Percentiles rank a stretch among this genome's conserved stretches.
Evolutionary conservation across 2,329 filamentous ascomycete genomes (phyloP).

Genomic region (Fusarium virguliforme): DNA sequence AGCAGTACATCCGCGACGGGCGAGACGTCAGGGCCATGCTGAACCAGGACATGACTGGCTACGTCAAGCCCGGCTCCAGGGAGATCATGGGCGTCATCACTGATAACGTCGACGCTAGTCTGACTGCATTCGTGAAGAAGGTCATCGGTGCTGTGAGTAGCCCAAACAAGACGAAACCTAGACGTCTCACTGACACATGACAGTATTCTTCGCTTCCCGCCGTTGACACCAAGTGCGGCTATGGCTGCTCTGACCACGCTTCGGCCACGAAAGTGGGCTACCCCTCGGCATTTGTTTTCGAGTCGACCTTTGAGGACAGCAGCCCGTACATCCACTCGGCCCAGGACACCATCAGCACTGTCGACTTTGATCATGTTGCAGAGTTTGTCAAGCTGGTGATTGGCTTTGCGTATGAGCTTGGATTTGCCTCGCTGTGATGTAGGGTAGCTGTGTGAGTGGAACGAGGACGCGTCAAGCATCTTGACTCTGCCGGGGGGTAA

Average conservation of each 20-base stretch:
- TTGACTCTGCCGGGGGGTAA: too few relatives aligned
- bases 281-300: constrained; percentile 76
- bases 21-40: constrained; percentile 61
- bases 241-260: constrained; percentile 75
- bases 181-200: background rate
- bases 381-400: constrained; percentile 72
- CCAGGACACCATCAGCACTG: constrained; percentile 78
- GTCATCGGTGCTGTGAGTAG: constrained; percentile 53
- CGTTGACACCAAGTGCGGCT: constrained; percentile 67
- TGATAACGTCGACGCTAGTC: constrained; percentile 57
- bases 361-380: constrained; percentile 77
- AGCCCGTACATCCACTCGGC: constrained; percentile 83
- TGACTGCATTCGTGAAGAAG: constrained; percentile 59
- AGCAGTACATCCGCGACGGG: constrained; percentile 54
- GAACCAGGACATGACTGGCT: constrained; percentile 64
- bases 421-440: constrained; percentile 63
- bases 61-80: constrained; percentile 52
- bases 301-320: constrained; percentile 71
- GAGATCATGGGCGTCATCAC: constrained; percentile 58
- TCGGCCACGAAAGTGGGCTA: constrained; percentile 78
- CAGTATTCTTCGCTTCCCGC: constrained; percentile 59
- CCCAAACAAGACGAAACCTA: background rate
- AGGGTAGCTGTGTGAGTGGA: background rate
- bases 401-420: constrained; percentile 65
- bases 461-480: too few relatives aligned